Conservation (phyloP, 176 grass and related monocot genomes). For the Eleusine coracana region DNA sequence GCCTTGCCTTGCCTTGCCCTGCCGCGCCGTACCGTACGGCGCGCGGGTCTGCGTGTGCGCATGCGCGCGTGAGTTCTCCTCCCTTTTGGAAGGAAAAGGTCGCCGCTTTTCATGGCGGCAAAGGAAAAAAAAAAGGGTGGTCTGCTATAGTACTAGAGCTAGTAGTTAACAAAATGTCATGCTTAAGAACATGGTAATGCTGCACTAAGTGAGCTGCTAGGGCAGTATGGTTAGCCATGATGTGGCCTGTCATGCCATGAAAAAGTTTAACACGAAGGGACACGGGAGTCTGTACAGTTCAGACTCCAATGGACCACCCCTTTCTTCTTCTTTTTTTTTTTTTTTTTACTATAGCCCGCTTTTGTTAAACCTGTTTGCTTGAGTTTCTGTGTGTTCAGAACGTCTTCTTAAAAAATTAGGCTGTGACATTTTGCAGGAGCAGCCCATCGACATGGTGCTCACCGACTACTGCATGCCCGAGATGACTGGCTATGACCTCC, state of each 20-base stretch:
- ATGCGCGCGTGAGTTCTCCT: constrained; percentile 42
- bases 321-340: no score
- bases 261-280: constrained; percentile 1
- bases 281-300: neutral
- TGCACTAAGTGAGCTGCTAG: neutral
- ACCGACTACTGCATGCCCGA: constrained; percentile 99
- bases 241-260: neutral
- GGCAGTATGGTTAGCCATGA: neutral
- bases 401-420: neutral
- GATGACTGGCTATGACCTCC: constrained; percentile 97
- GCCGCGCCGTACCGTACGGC: constrained; percentile 17
- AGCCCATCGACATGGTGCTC: constrained; percentile 89
- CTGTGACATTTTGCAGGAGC: constrained; percentile 47
- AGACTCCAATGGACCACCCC: neutral
- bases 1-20: neutral
- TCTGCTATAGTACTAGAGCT: constrained; percentile 20
- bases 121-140: neutral
- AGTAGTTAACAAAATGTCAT: constrained; percentile 18
- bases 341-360: neutral
- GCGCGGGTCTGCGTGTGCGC: neutral
- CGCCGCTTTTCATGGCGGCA: constrained; percentile 39
- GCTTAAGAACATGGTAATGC: neutral
- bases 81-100: constrained; percentile 46
- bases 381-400: constrained; percentile 5
- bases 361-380: neutral